Base-by-base conservation (phyloP, 2,329 filamentous ascomycete genomes). In the Alternaria sp. region DNA sequence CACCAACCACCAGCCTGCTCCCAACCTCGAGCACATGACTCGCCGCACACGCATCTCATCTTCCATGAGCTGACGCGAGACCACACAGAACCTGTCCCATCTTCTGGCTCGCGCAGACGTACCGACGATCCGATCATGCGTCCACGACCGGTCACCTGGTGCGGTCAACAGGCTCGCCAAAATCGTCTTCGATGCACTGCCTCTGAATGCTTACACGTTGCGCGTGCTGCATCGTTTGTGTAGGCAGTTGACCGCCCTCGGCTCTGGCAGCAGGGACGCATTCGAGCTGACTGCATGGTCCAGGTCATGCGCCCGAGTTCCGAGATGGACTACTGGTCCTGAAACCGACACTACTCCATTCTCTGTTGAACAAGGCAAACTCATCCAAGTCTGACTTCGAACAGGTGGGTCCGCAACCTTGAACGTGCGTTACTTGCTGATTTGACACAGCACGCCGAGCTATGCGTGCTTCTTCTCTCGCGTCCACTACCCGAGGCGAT, bases 171-270 rank as follows among this genome's bases (percentile, higher is more conserved):
- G 74, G 23, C 72, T 87, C 40, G 72, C 69, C 13, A 61, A 61
- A n/a, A 63, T 73, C 17, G 63, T 85, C n/a, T 69, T 83, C 29
- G 80, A 84, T 58, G 82, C 80, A 26, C 71, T 87, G 34, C 78
- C 82, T 33, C 78, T 81, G 44, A 85, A 83, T 73, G 77, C 80
- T 4, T 82, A 83, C 59, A 80, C 83, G 5, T 66, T 86, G 54
- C 74, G 79, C 29, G 75, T 87, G 28, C 70, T 88, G 37, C 72
- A 79, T n/a, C 71, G 66, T 36, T 79, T 87, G 29, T 80, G 83
- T 85, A 77, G 40, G 57, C 53, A 44, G 42, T 56, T 45, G 51
- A 37, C 21, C 34, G 46, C 28, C 49, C 50, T 39, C 56, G 13
- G 34, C 50, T 29, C 14, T 5, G 17, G 11, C n/a, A 8, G 6